Conservation (phyloP, 2,329 filamentous ascomycete species). For the Macroventuria anomochaeta region DNA sequence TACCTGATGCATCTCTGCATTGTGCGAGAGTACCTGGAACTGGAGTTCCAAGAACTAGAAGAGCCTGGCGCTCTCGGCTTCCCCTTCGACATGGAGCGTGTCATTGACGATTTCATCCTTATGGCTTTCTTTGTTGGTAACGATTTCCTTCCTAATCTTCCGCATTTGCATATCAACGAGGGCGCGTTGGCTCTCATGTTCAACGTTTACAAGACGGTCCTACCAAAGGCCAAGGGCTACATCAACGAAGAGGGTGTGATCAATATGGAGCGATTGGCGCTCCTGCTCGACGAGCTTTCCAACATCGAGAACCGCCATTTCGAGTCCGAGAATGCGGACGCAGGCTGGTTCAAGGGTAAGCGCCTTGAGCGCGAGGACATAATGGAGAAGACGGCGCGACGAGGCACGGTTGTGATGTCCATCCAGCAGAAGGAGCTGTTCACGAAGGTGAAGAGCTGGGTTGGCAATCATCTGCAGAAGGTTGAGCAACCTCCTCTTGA, state of each 20-base stretch:
- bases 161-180: constrained; percentile 97
- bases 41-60: constrained; percentile 95
- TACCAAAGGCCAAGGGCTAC: constrained; percentile 88
- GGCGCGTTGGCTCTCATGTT: constrained; percentile 98
- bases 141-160: constrained; percentile 96
- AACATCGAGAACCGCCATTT: constrained; percentile 93
- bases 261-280: constrained; percentile 78
- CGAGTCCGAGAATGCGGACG: constrained; percentile 85
- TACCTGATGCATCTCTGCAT: constrained; percentile 97
- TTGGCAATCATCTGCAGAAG: constrained; percentile 68
- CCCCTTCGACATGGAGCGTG: constrained; percentile 88
- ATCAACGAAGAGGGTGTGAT: constrained; percentile 96
- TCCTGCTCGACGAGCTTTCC: constrained; percentile 81
- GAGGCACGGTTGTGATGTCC: constrained; percentile 74
- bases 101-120: constrained; percentile 99
- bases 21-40: constrained; percentile 92
- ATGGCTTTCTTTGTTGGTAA: constrained; percentile 99
- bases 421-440: constrained; percentile 82
- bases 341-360: constrained; percentile 91
- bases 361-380: constrained; percentile 72
- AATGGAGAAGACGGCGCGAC: constrained; percentile 65
- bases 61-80: constrained; percentile 74
- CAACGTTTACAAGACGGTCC: constrained; percentile 87
- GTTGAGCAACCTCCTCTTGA: constrained; percentile 65
- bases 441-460: constrained; percentile 79